Evolutionary conservation across 192 early-diverging fungal genomes (phyloP), one percentile per base, ranked within the genome.

Genomic region (Coemansia sp.): DNA sequence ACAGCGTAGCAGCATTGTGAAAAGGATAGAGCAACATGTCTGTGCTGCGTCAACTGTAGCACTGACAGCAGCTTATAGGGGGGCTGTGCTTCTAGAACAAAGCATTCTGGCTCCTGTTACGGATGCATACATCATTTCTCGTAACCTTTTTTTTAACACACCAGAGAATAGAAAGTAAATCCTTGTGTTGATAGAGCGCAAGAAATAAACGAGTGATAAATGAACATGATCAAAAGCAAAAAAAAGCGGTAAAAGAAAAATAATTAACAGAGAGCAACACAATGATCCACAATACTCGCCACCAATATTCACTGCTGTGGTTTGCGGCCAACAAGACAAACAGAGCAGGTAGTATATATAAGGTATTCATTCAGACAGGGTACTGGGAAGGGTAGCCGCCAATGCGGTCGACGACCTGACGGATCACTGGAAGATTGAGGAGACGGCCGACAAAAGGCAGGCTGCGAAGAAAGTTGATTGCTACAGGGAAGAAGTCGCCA

Each of bases 401-500:
- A 13, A 82, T 45, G 6, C 73, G 74, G 64, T 82, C 74, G 7
- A 77, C 69, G 71, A 91, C 89, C 71, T 90, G 88, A 45, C 92
- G 85, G 61, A 98, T 88, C 16, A 86, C 90, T 16, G 97, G 97
- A 43, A 92, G 85, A 67, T 87, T 93, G 59, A 99, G 74, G 21
- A 98, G 66, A 10, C 87, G 89, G 36, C 97, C 97, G 72, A 99
- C 94, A 36, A 98, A 55, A 4, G 97, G 97, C 58, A 99, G 62
- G 66, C 88, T 86, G 72, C 95, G 87, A 69, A 98, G 83, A 65
- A 98, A 97, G 41, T 89, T 85, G 59, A 99, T 74, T 21, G 93
- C 89, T 42, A 95, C 93, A 1, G 95, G 95, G 85, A 99, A 97
- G 73, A 99, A 99, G 85, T 99, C 97, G 52, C 97, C 97, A 89